Percentiles rank a stretch among this genome's conserved stretches.
phyloP scores from a whole-genome alignment of 306 rosid genomes.

The Castanea crenata region DNA sequence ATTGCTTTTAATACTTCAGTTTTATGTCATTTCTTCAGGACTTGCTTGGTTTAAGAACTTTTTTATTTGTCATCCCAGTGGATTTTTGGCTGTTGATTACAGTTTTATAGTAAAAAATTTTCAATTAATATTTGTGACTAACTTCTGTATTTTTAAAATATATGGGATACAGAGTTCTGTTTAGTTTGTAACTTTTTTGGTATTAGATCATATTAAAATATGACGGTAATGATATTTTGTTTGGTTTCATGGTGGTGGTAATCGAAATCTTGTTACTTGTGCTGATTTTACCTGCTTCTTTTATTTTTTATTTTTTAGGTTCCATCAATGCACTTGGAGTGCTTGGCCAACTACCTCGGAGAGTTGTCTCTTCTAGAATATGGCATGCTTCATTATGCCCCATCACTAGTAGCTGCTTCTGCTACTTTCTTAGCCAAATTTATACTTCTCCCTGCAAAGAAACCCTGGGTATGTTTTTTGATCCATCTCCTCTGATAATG shows the following conservation, averaged over 20 bases:
- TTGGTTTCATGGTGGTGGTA: not conserved
- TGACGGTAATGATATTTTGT: not conserved
- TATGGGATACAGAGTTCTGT: not conserved
- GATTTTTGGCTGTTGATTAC: not conserved
- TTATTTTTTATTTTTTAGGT: conserved; percentile 29
- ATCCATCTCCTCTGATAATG: conserved; percentile 5
- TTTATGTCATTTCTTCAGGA: not conserved
- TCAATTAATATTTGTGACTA: not conserved
- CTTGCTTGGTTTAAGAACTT: not conserved
- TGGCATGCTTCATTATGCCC: conserved; percentile 47
- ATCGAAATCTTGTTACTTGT: conserved; percentile 3
- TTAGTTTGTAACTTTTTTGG: not conserved
- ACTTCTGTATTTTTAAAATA: not conserved
- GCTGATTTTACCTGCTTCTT: conserved; percentile 8
- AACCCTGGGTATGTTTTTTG: conserved; percentile 57
- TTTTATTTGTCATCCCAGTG: not conserved
- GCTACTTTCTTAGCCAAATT: conserved; percentile 67
- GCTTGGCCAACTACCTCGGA: conserved; percentile 50
- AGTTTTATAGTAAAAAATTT: not conserved
- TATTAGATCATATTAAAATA: not conserved
- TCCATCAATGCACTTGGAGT: conserved; percentile 46
- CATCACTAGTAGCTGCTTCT: conserved; percentile 65
- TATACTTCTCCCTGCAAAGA: conserved; percentile 44
- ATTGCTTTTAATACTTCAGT: not conserved
- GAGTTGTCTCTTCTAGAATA: conserved; percentile 63